Percentiles rank a stretch among this genome's conserved stretches.
These are phyloP conservation scores for Phytopythium boreale DNA, from an alignment of 352 stramenopile genomes.

Conservation along the genomic window DNA sequence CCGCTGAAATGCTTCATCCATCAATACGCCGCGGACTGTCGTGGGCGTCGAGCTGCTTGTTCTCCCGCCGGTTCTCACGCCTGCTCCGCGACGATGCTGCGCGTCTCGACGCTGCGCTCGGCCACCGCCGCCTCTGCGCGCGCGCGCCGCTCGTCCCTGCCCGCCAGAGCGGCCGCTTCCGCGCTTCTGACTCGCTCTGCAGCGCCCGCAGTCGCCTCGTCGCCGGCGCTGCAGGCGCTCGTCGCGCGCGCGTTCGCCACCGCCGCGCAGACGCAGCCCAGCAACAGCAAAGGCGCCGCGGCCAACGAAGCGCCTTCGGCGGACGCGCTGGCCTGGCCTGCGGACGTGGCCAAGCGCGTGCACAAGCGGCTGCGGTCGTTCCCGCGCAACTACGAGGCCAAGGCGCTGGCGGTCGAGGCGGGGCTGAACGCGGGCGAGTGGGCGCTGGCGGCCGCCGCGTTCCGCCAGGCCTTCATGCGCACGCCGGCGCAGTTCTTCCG, in stretches of 20 bases:
- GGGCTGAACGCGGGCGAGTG: slow-evolving; percentile 66
- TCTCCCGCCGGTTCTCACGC: too few species aligned
- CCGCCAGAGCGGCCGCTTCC: not conserved
- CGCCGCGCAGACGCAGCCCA: not conserved
- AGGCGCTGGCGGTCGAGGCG: slow-evolving; percentile 59
- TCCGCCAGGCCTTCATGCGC: slow-evolving; percentile 61
- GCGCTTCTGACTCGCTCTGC: not conserved
- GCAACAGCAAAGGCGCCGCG: not conserved
- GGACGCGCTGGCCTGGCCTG: slow-evolving; percentile 22
- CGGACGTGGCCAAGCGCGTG: slow-evolving; percentile 33
- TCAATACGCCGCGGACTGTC: not conserved
- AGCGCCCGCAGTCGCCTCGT: not conserved
- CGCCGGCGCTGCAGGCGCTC: not conserved
- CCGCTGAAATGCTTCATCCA: not conserved
- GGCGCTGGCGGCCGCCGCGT: slow-evolving; percentile 47
- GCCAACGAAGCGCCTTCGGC: too few species aligned
- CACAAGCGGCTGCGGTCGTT: slow-evolving; percentile 52
- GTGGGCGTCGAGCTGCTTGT: too few species aligned
- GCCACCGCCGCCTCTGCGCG: not conserved
- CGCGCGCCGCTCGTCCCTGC: not conserved
- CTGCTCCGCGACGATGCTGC: not conserved
- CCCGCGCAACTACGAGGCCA: slow-evolving; percentile 68
- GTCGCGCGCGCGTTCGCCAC: not conserved
- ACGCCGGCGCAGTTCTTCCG: slow-evolving; percentile 53
- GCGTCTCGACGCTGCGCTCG: slow-evolving; percentile 5